Percentiles rank a stretch among this genome's conserved stretches.
Conservation (phyloP, 345 rosid species). For the Acer negundo region DNA sequence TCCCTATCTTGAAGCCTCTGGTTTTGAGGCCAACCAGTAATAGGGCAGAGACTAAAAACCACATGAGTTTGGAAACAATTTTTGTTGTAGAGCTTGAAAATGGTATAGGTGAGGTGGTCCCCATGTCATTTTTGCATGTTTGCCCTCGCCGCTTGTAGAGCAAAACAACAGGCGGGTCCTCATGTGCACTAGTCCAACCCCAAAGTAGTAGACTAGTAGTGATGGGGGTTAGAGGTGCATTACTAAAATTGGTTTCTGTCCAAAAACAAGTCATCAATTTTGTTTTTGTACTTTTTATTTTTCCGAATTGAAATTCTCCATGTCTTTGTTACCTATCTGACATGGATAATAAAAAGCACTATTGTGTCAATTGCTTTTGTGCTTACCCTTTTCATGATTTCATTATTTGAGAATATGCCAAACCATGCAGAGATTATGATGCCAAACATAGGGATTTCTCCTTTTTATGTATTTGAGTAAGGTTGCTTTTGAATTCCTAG, state of each 20-base stretch:
- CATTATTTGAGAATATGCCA: not conserved
- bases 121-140: slow-evolving; percentile 12
- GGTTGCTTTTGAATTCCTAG: slow-evolving; percentile 1
- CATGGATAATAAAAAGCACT: not conserved
- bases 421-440: slow-evolving; percentile 14
- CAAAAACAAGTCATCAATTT: slow-evolving; percentile 4
- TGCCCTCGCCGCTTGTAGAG: not conserved
- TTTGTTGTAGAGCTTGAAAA: not conserved
- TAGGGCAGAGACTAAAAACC: not conserved
- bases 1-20: not conserved
- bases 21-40: not conserved
- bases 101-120: slow-evolving; percentile 7
- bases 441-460: not conserved
- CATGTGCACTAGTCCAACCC: no score
- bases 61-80: no score
- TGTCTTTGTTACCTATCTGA: slow-evolving; percentile 12
- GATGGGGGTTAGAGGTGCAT: not conserved
- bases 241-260: slow-evolving; percentile 14
- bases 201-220: not conserved
- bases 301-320: slow-evolving; percentile 1
- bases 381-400: slow-evolving; percentile 9
- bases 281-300: not conserved
- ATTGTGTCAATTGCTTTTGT: not conserved
- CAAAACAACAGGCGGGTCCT: not conserved
- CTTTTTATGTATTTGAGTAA: no score